A percentile compares a stretch with the other conserved stretches of the same genome.
Evolutionary conservation across 2,329 filamentous ascomycete species (phyloP).

Genomic region (Sporothrix brunneoviolacea): DNA sequence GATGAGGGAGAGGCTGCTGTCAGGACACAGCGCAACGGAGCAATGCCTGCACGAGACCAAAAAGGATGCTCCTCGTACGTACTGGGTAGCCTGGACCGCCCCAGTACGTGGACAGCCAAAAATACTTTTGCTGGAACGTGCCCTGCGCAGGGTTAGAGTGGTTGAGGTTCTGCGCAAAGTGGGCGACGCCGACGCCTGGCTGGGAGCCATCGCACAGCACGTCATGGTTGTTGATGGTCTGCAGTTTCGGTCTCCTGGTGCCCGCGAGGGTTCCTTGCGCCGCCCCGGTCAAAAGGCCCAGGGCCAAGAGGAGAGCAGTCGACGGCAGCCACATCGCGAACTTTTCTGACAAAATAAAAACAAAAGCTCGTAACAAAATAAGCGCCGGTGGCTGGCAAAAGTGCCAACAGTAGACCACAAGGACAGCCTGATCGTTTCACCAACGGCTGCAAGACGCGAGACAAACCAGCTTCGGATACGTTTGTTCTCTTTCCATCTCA

Average conservation of each 20-base stretch:
- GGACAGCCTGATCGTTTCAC: too few species aligned
- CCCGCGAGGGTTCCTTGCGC: not conserved
- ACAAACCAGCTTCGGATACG: too few species aligned
- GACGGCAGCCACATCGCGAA: not conserved
- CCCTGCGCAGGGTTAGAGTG: slow-evolving; percentile 2
- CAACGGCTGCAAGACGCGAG: too few species aligned
- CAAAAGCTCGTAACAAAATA: too few species aligned
- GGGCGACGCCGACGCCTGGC: not conserved
- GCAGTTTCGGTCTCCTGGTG: not conserved
- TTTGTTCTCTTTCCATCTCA: too few species aligned
- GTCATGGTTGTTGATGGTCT: not conserved
- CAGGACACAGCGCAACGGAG: not conserved
- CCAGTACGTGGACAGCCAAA: slow-evolving; percentile 10
- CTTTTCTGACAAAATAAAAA: too few species aligned
- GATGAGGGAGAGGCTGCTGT: too few species aligned
- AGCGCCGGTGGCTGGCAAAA: too few species aligned
- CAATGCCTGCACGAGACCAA: not conserved
- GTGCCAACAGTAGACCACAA: too few species aligned
- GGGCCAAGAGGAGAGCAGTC: too few species aligned
- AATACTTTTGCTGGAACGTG: slow-evolving; percentile 11
- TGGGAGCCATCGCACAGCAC: not conserved
- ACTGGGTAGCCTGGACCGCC: slow-evolving; percentile 13
- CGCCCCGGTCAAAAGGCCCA: not conserved
- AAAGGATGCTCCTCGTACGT: not conserved
- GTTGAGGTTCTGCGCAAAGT: slow-evolving; percentile 13